A percentile compares a stretch with the other conserved stretches of the same genome.
phyloP scores from a whole-genome alignment of 495 filamentous ascomycete genomes.

The Endocarpon pusillum region DNA sequence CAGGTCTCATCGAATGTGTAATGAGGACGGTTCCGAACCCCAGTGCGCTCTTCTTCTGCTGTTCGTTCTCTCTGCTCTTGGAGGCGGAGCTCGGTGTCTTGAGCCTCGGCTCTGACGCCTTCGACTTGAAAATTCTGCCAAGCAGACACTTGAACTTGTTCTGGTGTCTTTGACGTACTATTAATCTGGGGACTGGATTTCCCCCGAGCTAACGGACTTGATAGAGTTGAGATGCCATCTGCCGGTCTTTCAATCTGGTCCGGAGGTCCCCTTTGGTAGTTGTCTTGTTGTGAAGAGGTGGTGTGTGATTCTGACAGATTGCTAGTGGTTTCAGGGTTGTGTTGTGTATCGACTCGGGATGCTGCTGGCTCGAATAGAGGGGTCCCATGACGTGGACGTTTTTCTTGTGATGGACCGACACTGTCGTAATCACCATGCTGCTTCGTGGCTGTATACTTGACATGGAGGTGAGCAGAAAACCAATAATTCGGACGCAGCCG shows the following conservation, averaged over 20 bases:
- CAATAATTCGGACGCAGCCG: conserved; percentile 67
- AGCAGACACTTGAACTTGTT: conserved; percentile 13
- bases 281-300: too few relatives aligned
- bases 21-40: background rate
- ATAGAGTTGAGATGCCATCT: too few relatives aligned
- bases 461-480: conserved; percentile 90
- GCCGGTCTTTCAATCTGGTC: too few relatives aligned
- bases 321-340: background rate
- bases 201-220: too few relatives aligned
- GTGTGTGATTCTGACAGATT: background rate
- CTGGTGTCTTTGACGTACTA: too few relatives aligned
- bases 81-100: conserved; percentile 8
- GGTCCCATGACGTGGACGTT: too few relatives aligned
- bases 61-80: conserved; percentile 6
- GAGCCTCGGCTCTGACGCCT: conserved; percentile 15
- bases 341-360: too few relatives aligned
- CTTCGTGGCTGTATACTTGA: conserved; percentile 62
- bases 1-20: conserved; percentile 1
- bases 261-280: too few relatives aligned
- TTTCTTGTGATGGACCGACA: conserved; percentile 1
- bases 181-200: too few relatives aligned
- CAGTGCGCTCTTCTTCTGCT: background rate
- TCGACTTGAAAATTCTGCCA: conserved; percentile 22
- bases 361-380: too few relatives aligned
- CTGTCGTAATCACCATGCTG: conserved; percentile 31